These are phyloP conservation scores for Ensete glaucum DNA, from an alignment of 176 grass and related monocot species.

Conservation along the genomic window DNA sequence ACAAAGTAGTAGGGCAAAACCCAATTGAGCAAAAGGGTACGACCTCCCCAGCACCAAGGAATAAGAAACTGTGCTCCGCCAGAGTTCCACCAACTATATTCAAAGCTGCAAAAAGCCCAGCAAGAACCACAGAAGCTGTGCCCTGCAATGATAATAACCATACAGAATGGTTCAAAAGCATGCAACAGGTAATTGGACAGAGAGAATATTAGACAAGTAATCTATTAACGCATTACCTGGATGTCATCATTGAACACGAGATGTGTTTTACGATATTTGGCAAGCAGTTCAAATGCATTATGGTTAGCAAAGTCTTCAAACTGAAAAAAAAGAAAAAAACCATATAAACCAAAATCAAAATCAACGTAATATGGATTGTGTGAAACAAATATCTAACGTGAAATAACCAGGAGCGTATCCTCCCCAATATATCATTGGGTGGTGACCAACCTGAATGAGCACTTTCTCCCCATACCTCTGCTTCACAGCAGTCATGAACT, in stretches of 20 bases:
- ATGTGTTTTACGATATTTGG: slow-evolving; percentile 76
- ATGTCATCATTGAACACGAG: slow-evolving; percentile 99
- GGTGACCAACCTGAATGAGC: slow-evolving; percentile 60
- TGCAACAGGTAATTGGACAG: not conserved
- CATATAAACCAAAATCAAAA: slow-evolving; percentile 5
- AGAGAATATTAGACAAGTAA: not conserved
- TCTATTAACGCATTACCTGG: slow-evolving; percentile 42
- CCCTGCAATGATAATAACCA: slow-evolving; percentile 34
- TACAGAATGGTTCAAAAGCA: slow-evolving; percentile 12
- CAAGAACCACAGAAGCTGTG: slow-evolving; percentile 86
- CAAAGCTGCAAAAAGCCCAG: slow-evolving; percentile 72
- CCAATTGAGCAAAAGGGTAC: slow-evolving; percentile 5
- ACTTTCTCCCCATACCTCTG: slow-evolving; percentile 95
- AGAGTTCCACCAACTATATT: slow-evolving; percentile 70
- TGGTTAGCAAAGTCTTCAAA: slow-evolving; percentile 98
- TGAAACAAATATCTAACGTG: not conserved
- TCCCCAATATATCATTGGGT: not conserved
- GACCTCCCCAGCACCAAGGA: slow-evolving; percentile 99
- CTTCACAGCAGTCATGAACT: slow-evolving; percentile 84
- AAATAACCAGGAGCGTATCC: not conserved
- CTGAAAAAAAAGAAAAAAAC: slow-evolving; percentile 28
- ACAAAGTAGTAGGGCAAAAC: not conserved
- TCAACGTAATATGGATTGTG: not conserved
- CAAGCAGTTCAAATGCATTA: slow-evolving; percentile 87
- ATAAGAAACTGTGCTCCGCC: slow-evolving; percentile 76